A percentile compares a stretch with the other conserved stretches of the same genome.
Conservation (phyloP, 1,139 yeast genomes). For the Nadsonia starkeyi-henricii region DNA sequence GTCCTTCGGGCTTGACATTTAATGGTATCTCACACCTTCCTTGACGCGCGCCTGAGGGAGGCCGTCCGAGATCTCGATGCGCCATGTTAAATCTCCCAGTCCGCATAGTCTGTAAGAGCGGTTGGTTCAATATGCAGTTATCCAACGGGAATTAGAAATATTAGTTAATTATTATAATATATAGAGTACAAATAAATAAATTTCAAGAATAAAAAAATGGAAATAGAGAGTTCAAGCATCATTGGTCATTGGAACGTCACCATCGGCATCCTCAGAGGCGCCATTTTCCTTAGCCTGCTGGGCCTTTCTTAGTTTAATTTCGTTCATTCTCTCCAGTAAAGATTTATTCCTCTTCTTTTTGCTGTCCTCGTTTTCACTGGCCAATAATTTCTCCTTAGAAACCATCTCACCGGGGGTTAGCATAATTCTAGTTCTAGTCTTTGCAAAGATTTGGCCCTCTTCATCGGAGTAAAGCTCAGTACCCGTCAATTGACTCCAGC, state of each 20-base stretch:
- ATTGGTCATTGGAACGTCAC: background rate
- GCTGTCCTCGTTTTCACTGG: background rate
- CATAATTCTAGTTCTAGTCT: conserved; percentile 13
- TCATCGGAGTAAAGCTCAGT: conserved; percentile 44
- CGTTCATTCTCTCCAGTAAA: background rate
- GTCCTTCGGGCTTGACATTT: too few species aligned
- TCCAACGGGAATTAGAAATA: background rate
- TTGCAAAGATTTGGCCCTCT: conserved; percentile 16
- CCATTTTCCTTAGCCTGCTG: background rate
- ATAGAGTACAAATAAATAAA: background rate
- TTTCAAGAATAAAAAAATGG: background rate
- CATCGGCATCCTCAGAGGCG: background rate
- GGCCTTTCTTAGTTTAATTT: background rate
- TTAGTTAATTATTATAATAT: background rate
- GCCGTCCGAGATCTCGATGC: too few species aligned
- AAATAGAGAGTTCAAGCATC: background rate
- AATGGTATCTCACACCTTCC: too few species aligned
- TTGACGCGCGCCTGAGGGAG: too few species aligned
- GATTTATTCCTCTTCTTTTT: background rate
- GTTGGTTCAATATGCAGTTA: too few species aligned
- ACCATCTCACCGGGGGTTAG: conserved; percentile 7
- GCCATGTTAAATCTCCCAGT: background rate
- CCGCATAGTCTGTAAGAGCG: too few species aligned
- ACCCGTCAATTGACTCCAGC: conserved; percentile 70
- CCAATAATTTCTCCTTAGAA: background rate